Base-by-base conservation (phyloP, 106 monocot genomes). In the Cymbidium sinense region DNA sequence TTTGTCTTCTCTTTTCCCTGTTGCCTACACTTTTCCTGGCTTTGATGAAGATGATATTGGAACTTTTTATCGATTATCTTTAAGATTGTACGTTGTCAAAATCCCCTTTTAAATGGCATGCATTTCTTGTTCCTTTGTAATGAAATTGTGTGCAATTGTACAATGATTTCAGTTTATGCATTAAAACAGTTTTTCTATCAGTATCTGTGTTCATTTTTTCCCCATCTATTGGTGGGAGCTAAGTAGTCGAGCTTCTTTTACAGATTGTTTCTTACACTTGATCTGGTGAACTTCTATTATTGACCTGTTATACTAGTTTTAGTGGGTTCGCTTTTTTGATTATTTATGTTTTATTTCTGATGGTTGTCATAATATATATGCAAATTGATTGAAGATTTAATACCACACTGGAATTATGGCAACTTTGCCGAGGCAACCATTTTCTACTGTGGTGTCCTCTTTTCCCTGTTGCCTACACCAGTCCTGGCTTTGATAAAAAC, bases 401-500 rank as follows among this genome's bases (percentile, higher is more conserved):
- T 2, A 1, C 18, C 11, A 69, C 7, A 69, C 15, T 69, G 17
- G 25, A 23, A 7, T 61, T 25, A 61, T 8, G 61, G 61, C 61
- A 61, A 61, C 61, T 77, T 77, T 80, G 80, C 76, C 76, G 62
- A 84, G 80, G 72, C 44, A 39, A 62, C 55, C 72, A 72, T 70
- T 72, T 61, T 19, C 20, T 64, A 39, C 50, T 61, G 18, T 80
- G 84, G 76, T 54, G 75, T 75, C 70, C 84, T 84, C 80, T 84
- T 80, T 84, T 84, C 77, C 77, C 80, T 80, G 80, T 84, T 80
- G 84, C 79, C 76, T 43, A 79, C 70, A 43, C n/a, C n/a, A n/a
- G 64, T n/a, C 15, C n/a, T 61, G 73, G 78, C 78, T 74, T 62
- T 74, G 50, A 25, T 28, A 31, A 31, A 29, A 34, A 28, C 7